Evolutionary conservation across 345 rosid genomes (phyloP).

Genomic region (Carallia pectinifolia): DNA sequence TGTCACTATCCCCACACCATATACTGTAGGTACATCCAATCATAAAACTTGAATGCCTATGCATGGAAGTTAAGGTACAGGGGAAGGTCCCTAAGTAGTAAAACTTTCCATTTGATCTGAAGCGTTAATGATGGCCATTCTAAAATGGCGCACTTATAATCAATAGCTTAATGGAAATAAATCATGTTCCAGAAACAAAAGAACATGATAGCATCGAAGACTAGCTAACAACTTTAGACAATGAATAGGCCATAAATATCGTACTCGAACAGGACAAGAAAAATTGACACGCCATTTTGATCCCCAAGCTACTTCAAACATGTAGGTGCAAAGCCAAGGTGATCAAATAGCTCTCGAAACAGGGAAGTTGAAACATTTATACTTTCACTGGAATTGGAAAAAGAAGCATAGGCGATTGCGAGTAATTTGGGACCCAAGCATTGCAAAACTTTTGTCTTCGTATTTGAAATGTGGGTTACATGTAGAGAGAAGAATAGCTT

Average conservation of each 20-base stretch:
- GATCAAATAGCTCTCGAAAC: background rate
- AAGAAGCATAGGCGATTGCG: background rate
- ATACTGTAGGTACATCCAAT: background rate
- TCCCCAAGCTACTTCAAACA: background rate
- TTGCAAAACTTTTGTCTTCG: background rate
- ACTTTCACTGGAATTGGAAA: conserved; percentile 5
- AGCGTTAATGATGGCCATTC: background rate
- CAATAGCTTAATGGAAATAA: background rate
- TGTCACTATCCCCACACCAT: background rate
- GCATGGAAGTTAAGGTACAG: background rate
- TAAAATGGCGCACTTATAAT: background rate
- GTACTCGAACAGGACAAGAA: background rate
- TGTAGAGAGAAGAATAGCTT: background rate
- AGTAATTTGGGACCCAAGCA: background rate
- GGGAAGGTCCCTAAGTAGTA: background rate
- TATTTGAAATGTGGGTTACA: too few species aligned
- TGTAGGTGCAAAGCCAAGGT: background rate
- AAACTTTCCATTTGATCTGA: background rate
- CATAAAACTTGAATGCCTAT: background rate
- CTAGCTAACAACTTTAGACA: background rate
- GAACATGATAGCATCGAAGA: too few species aligned
- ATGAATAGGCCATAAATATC: background rate
- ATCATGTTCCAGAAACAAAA: conserved; percentile 1
- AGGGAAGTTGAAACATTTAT: background rate
- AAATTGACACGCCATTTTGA: too few species aligned